Conservation (phyloP, 2,329 filamentous ascomycete genomes). For the Aspergillus japonicus region DNA sequence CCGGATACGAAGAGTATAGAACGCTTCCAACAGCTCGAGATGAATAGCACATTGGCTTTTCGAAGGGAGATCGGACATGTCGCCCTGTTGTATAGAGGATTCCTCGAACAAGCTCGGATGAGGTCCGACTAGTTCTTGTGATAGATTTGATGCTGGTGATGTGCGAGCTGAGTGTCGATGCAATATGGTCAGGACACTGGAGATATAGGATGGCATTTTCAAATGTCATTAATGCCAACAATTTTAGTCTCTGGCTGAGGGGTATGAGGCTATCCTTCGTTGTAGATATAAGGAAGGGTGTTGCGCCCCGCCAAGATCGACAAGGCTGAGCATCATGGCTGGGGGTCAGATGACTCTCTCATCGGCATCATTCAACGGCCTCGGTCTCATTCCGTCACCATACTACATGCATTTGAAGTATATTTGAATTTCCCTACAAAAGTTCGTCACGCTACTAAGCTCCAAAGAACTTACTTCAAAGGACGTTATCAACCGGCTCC, state of each 20-base stretch:
- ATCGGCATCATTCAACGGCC: neutral
- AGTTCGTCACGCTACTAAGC: too few relatives aligned
- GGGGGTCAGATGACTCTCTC: neutral
- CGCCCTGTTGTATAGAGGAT: neutral
- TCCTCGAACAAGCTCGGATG: neutral
- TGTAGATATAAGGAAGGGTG: neutral
- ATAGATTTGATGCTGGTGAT: neutral
- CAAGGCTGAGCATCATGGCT: neutral
- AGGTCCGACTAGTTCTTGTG: neutral
- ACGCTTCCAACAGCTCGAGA: constrained; percentile 18
- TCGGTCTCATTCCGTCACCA: neutral
- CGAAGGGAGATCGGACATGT: constrained; percentile 3
- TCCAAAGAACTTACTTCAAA: too few relatives aligned
- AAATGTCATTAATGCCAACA: neutral
- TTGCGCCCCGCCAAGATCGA: neutral
- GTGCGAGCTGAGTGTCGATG: neutral
- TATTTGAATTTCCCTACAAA: too few relatives aligned
- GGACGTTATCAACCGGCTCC: neutral
- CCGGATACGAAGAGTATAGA: constrained; percentile 9
- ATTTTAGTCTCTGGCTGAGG: neutral
- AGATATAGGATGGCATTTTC: neutral
- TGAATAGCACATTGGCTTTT: constrained; percentile 16
- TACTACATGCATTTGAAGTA: too few relatives aligned
- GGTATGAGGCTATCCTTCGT: neutral
- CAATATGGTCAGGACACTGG: neutral